phyloP scores from a whole-genome alignment of 2,329 filamentous ascomycete genomes.

The Fusarium nodosum region DNA sequence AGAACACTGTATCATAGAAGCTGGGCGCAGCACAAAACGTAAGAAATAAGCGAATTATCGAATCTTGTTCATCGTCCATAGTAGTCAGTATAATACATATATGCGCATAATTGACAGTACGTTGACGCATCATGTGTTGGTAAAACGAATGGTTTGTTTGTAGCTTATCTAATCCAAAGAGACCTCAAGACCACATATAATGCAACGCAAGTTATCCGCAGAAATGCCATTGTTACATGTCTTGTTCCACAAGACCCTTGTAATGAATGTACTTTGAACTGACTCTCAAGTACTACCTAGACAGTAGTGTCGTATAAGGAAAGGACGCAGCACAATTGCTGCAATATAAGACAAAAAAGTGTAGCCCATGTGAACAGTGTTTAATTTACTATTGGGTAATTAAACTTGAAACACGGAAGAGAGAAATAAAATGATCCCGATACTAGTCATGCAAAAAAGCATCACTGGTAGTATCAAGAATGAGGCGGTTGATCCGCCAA shows the following conservation, averaged over 20 bases:
- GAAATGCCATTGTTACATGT: not conserved
- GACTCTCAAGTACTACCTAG: not conserved
- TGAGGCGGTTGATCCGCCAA: not conserved
- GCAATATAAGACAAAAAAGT: slow-evolving; percentile 9
- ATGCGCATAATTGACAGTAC: not conserved
- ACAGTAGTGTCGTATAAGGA: not conserved
- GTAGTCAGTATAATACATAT: too few species aligned
- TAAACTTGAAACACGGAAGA: not conserved
- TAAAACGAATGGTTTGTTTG: slow-evolving; percentile 2
- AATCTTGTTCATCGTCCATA: not conserved
- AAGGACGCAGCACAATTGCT: not conserved
- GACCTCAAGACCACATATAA: not conserved
- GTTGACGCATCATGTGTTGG: not conserved
- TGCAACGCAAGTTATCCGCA: not conserved
- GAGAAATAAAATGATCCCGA: not conserved
- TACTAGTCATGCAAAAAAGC: not conserved
- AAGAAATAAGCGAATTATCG: not conserved
- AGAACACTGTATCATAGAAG: slow-evolving; percentile 66
- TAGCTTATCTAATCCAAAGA: not conserved
- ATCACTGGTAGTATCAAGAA: slow-evolving; percentile 1
- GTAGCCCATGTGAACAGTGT: not conserved
- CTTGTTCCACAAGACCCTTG: not conserved
- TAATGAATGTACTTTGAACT: not conserved
- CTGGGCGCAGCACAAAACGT: not conserved
- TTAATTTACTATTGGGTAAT: not conserved